phyloP scores from a whole-genome alignment of 495 filamentous ascomycete species.

The Penicillium angulare region DNA sequence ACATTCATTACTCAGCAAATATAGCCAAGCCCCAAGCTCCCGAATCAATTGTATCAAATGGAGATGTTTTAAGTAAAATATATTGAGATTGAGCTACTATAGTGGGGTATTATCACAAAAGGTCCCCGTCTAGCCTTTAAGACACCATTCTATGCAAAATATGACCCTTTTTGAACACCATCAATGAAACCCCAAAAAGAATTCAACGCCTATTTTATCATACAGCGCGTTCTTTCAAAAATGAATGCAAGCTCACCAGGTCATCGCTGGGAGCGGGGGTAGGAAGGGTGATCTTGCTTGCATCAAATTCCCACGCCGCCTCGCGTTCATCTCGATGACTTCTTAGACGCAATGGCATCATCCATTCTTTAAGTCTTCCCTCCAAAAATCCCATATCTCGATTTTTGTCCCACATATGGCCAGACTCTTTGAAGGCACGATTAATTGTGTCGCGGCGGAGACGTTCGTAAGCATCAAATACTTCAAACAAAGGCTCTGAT shows the following conservation, averaged over 20 bases:
- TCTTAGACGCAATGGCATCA: slow-evolving; percentile 33
- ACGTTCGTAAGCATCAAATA: slow-evolving; percentile 53
- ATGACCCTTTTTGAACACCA: neutral
- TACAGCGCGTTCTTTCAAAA: slow-evolving; percentile 17
- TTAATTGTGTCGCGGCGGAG: slow-evolving; percentile 51
- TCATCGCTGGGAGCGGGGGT: slow-evolving; percentile 23
- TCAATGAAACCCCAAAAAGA: neutral
- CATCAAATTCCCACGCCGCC: slow-evolving; percentile 43
- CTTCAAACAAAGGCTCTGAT: slow-evolving; percentile 35
- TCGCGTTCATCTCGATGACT: slow-evolving; percentile 28
- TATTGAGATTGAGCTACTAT: too few relatives aligned
- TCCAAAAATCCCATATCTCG: slow-evolving; percentile 41
- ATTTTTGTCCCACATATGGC: slow-evolving; percentile 42
- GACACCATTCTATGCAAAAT: neutral
- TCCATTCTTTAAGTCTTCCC: slow-evolving; percentile 38
- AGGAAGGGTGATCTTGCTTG: slow-evolving; percentile 28
- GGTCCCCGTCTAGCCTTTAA: too few relatives aligned
- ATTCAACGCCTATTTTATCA: too few relatives aligned
- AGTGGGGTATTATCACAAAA: neutral
- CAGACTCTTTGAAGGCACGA: slow-evolving; percentile 50
- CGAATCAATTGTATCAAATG: too few relatives aligned
- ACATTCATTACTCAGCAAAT: too few relatives aligned
- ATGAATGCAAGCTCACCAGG: slow-evolving; percentile 20
- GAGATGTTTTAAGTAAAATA: too few relatives aligned
- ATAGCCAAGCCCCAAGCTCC: too few relatives aligned